Conservation (phyloP, 805 yeast species). For the Grigorovia yakushimaensis region DNA sequence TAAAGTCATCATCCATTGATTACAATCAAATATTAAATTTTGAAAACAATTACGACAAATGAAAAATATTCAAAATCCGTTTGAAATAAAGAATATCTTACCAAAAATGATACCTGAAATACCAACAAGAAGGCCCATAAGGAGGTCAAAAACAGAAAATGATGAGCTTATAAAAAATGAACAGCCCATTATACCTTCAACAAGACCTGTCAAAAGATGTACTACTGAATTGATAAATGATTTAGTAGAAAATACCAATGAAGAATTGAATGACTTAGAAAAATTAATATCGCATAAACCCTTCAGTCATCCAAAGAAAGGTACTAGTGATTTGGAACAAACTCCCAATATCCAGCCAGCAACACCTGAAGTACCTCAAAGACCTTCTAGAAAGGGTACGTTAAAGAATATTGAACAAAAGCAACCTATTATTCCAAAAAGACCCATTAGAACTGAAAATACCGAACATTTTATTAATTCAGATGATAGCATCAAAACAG, state of each 20-base stretch:
- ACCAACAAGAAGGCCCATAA: constrained; percentile 4
- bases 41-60: too few species aligned
- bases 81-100: too few species aligned
- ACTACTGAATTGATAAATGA: constrained; percentile 9
- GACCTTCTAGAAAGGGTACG: constrained; percentile 8
- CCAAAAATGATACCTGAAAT: constrained; percentile 1
- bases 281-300: constrained; percentile 3
- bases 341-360: too few species aligned
- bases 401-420: not conserved
- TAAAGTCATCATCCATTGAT: constrained; percentile 1
- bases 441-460: not conserved
- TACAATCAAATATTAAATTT: not conserved
- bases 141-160: not conserved
- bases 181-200: constrained; percentile 4
- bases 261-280: constrained; percentile 10
- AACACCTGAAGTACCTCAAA: constrained; percentile 3
- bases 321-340: not conserved
- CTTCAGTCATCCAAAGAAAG: not conserved
- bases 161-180: not conserved
- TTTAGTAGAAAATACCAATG: constrained; percentile 6
- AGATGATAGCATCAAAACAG: too few species aligned
- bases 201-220: constrained; percentile 8
- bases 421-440: constrained; percentile 1
- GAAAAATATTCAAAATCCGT: too few species aligned
- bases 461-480: too few species aligned